These are phyloP conservation scores for Boletus subluridellus DNA, from an alignment of 1,284 basidiomycete genomes.

Conservation along the genomic window DNA sequence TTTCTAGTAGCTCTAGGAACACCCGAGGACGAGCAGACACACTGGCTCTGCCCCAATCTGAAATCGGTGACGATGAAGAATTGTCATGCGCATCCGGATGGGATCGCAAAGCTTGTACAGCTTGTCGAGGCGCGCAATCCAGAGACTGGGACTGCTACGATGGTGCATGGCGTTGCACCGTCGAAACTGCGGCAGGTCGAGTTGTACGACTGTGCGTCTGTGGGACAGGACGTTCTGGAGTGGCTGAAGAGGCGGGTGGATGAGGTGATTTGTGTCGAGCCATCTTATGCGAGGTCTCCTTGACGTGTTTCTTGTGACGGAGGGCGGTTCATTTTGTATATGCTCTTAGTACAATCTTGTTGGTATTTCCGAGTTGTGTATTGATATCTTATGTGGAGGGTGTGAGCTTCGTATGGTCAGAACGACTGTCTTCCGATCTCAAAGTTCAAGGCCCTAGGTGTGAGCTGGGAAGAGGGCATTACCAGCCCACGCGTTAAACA, in stretches of 20 bases:
- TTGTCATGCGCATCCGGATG: constrained; percentile 60
- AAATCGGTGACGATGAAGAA: constrained; percentile 53
- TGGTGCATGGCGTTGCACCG: constrained; percentile 41
- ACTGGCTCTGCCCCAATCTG: constrained; percentile 62
- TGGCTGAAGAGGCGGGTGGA: constrained; percentile 60
- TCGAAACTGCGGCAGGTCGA: constrained; percentile 53
- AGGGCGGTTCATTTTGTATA: background rate
- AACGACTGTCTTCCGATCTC: too few species aligned
- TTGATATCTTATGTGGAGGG: constrained; percentile 21
- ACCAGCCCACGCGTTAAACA: background rate
- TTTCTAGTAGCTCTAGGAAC: constrained; percentile 52
- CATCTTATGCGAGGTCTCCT: constrained; percentile 33
- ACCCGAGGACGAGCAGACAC: constrained; percentile 54
- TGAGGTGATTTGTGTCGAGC: constrained; percentile 58
- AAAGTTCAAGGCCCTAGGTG: too few species aligned
- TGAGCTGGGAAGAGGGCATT: background rate
- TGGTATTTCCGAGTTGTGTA: constrained; percentile 19
- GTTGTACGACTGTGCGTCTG: constrained; percentile 57
- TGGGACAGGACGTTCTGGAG: constrained; percentile 61
- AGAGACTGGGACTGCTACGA: constrained; percentile 33
- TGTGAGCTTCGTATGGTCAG: too few species aligned
- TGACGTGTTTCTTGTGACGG: constrained; percentile 6
- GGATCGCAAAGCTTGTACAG: constrained; percentile 60
- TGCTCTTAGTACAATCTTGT: constrained; percentile 1
- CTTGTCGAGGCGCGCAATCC: constrained; percentile 69